Conservation (phyloP, 371 early-diverging fungal genomes). For the Lichtheimia corymbifera region DNA sequence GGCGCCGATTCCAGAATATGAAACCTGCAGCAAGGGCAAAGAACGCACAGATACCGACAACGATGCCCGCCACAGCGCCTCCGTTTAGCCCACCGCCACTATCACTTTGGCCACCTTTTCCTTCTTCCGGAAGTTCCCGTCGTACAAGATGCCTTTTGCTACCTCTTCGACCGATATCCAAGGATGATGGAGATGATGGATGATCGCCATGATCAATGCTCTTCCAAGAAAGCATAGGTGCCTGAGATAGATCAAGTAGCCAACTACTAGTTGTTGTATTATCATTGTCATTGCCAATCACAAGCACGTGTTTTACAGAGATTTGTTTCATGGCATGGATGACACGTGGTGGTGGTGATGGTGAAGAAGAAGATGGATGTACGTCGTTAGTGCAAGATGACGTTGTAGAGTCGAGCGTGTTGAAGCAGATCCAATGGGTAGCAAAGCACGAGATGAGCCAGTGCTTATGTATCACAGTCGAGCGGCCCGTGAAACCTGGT, state of each 20-base stretch:
- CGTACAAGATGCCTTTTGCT: too few relatives aligned
- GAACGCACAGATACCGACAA: conserved; percentile 30
- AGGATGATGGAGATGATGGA: too few relatives aligned
- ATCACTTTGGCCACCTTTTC: too few relatives aligned
- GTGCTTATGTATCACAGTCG: conserved; percentile 15
- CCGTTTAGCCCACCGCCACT: conserved; percentile 17
- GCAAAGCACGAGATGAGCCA: conserved; percentile 34
- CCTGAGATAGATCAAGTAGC: conserved; percentile 16
- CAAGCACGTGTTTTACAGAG: too few relatives aligned
- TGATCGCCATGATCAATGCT: too few relatives aligned
- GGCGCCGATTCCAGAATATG: conserved; percentile 23
- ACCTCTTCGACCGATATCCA: too few relatives aligned
- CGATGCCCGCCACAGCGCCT: conserved; percentile 42
- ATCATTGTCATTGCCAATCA: too few relatives aligned
- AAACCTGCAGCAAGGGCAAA: conserved; percentile 26
- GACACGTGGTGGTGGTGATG: too few relatives aligned
- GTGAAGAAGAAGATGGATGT: too few relatives aligned
- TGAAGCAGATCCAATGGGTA: neutral
- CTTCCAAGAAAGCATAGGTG: conserved; percentile 16
- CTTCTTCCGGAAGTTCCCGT: too few relatives aligned
- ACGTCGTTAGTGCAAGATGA: too few relatives aligned
- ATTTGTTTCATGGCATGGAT: too few relatives aligned
- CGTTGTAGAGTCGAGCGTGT: neutral
- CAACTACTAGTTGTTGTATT: conserved; percentile 4
- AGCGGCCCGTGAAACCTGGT: conserved; percentile 17